Conservation (phyloP, 75 land plant genomes). For the Selaginella moellendorffii region DNA sequence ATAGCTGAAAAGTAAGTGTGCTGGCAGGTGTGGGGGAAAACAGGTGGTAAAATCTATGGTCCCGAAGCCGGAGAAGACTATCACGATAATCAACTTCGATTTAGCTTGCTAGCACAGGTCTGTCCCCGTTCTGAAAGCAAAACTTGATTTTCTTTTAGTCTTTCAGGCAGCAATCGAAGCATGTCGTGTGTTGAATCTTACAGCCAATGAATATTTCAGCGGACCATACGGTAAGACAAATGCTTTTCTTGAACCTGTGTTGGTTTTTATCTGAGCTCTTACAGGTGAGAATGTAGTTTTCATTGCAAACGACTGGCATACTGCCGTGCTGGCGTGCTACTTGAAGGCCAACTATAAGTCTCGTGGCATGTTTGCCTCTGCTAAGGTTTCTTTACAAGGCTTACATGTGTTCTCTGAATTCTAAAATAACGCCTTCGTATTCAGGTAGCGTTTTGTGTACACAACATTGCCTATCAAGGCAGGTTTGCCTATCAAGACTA, state of each 20-base stretch:
- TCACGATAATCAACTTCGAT: constrained; percentile 67
- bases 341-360: constrained; percentile 64
- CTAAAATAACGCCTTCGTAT: neutral
- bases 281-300: constrained; percentile 92
- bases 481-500: constrained; percentile 66
- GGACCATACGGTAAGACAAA: constrained; percentile 83
- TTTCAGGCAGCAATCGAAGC: constrained; percentile 94
- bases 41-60: constrained; percentile 79
- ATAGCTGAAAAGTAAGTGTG: neutral
- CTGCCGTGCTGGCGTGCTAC: constrained; percentile 83
- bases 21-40: constrained; percentile 85
- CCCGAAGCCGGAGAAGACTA: constrained; percentile 70
- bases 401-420: neutral
- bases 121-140: neutral
- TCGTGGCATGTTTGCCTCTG: constrained; percentile 45
- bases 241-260: neutral
- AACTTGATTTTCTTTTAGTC: neutral
- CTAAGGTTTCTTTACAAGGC: constrained; percentile 45
- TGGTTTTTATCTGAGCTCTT: neutral
- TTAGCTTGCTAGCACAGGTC: constrained; percentile 72
- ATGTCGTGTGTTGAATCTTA: constrained; percentile 43
- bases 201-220: constrained; percentile 44
- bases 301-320: constrained; percentile 94
- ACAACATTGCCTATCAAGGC: constrained; percentile 96
- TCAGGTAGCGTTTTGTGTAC: constrained; percentile 92